Conservation (phyloP, 768 basidiomycete genomes). For the Inosperma sp. region DNA sequence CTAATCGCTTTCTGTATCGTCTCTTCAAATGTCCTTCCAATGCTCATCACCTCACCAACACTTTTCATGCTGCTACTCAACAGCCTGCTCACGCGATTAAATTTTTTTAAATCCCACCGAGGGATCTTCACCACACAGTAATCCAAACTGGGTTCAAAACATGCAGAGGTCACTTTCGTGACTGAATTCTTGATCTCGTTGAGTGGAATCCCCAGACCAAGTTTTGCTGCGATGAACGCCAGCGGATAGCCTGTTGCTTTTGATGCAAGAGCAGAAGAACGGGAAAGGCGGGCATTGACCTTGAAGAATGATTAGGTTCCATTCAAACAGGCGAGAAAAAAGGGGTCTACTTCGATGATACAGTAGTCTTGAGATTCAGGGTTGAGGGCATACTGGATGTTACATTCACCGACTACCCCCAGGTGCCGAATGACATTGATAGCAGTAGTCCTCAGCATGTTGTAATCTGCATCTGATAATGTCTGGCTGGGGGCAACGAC, state of each 20-base stretch:
- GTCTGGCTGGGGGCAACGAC: slow-evolving; percentile 98
- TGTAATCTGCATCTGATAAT: slow-evolving; percentile 97
- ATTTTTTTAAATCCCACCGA: slow-evolving; percentile 99
- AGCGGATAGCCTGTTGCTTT: slow-evolving; percentile 98
- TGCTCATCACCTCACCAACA: slow-evolving; percentile 99
- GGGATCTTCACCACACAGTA: slow-evolving; percentile 99
- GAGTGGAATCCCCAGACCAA: slow-evolving; percentile 93
- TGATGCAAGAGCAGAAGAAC: slow-evolving; percentile 95
- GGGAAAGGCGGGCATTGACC: slow-evolving; percentile 95
- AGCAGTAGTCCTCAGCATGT: slow-evolving; percentile 97
- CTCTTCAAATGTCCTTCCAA: slow-evolving; percentile 97
- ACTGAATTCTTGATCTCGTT: slow-evolving; percentile 98
- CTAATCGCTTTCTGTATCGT: slow-evolving; percentile 98
- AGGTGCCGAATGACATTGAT: slow-evolving; percentile 99
- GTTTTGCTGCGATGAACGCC: slow-evolving; percentile 97
- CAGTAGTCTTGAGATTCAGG: slow-evolving; percentile 95
- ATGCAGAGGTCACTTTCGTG: slow-evolving; percentile 93
- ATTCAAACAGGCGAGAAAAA: neutral
- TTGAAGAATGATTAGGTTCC: slow-evolving; percentile 13
- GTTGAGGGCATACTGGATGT: slow-evolving; percentile 98
- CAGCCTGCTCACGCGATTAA: slow-evolving; percentile 85
- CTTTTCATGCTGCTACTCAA: slow-evolving; percentile 98
- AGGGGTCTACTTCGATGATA: slow-evolving; percentile 77
- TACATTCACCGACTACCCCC: slow-evolving; percentile 96
- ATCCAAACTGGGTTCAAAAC: slow-evolving; percentile 97